phyloP scores from a whole-genome alignment of 2,329 filamentous ascomycete species.

The Ceratocystiopsis minuta region DNA sequence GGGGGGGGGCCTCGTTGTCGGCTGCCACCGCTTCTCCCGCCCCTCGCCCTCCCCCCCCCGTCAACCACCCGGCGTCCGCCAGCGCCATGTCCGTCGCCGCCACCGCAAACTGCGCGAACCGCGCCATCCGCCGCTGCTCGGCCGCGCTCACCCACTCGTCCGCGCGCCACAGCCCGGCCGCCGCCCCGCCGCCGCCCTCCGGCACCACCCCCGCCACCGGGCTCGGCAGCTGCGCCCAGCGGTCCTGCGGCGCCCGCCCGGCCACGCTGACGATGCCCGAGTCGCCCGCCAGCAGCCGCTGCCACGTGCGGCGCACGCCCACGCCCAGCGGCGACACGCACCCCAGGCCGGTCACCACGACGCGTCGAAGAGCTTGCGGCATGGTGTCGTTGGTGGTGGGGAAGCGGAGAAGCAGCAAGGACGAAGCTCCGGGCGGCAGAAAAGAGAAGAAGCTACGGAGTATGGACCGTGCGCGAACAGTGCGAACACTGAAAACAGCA shows the following conservation, averaged over 20 bases:
- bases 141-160: constrained; percentile 34
- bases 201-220: constrained; percentile 75
- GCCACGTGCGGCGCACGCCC: constrained; percentile 63
- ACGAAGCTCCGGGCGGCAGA: too few species aligned
- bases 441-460: too few species aligned
- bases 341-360: constrained; percentile 70
- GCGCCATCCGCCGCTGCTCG: constrained; percentile 65
- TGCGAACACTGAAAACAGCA: background rate
- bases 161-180: constrained; percentile 27
- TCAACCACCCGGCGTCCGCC: constrained; percentile 61
- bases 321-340: constrained; percentile 72
- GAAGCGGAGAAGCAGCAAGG: too few species aligned
- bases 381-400: too few species aligned
- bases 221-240: constrained; percentile 60
- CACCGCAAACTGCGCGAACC: constrained; percentile 80
- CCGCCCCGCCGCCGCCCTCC: background rate
- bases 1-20: constrained; percentile 23
- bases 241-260: constrained; percentile 32
- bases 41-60: too few species aligned
- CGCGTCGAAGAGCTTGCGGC: constrained; percentile 31
- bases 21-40: constrained; percentile 11
- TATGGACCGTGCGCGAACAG: background rate
- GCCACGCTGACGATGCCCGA: constrained; percentile 65
- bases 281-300: constrained; percentile 57
- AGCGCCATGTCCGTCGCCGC: constrained; percentile 76